Percentiles rank a stretch among this genome's conserved stretches.
phyloP scores from a whole-genome alignment of 768 basidiomycete species.

The Lactarius pseudohatsudake region DNA sequence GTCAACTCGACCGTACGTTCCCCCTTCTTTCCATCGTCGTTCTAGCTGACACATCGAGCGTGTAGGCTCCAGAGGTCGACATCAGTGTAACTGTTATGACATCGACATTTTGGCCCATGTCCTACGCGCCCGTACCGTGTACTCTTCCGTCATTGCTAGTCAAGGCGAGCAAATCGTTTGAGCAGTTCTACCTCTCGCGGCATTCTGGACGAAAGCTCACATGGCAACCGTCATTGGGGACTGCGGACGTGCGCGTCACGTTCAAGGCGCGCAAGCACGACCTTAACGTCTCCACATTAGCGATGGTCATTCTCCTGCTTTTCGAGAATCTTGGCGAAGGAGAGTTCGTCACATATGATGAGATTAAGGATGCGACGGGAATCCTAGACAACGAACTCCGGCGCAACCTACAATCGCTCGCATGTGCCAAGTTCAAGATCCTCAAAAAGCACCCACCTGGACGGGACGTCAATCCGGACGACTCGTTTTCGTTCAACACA shows the following conservation, averaged over 20 bases:
- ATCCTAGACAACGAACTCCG: conserved; percentile 79
- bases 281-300: conserved; percentile 88
- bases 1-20: conserved; percentile 59
- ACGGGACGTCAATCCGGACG: conserved; percentile 71
- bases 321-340: conserved; percentile 73
- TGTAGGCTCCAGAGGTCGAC: conserved; percentile 71
- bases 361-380: conserved; percentile 72
- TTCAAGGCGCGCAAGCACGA: conserved; percentile 86
- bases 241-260: conserved; percentile 79
- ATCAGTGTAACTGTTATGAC: conserved; percentile 92
- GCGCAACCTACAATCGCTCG: conserved; percentile 93
- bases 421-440: conserved; percentile 92
- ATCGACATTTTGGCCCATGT: conserved; percentile 94
- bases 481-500: conserved; percentile 88
- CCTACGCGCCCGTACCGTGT: conserved; percentile 62
- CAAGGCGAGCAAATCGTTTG: conserved; percentile 71
- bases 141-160: conserved; percentile 64
- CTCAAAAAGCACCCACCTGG: conserved; percentile 89
- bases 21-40: conserved; percentile 2
- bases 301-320: conserved; percentile 80
- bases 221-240: conserved; percentile 90
- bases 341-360: conserved; percentile 75
- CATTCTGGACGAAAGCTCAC: conserved; percentile 89
- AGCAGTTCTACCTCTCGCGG: conserved; percentile 83
- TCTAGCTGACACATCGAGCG: conserved; percentile 18